Percentiles rank a stretch among this genome's conserved stretches.
Evolutionary conservation across 352 stramenopile species (phyloP).

Genomic region (Phytophthora parvispora): DNA sequence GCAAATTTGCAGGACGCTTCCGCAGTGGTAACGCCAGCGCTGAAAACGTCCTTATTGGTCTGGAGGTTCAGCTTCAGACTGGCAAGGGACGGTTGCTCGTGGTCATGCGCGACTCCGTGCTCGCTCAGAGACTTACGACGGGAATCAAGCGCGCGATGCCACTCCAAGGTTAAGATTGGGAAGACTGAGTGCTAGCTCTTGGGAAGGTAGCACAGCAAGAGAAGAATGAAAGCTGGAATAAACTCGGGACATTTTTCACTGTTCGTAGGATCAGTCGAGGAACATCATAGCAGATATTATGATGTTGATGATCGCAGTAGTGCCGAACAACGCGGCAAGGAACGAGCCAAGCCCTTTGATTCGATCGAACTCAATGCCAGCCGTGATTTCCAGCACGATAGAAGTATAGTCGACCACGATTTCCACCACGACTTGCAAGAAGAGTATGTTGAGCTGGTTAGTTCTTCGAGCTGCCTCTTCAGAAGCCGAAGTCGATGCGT

Average conservation of each 20-base stretch:
- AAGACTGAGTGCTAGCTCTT: background rate
- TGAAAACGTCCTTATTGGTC: slow-evolving; percentile 64
- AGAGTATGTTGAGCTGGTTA: slow-evolving; percentile 22
- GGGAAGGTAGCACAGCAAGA: background rate
- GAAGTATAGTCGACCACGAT: slow-evolving; percentile 35
- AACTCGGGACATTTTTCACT: background rate
- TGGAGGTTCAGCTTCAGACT: slow-evolving; percentile 73
- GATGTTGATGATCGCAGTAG: slow-evolving; percentile 43
- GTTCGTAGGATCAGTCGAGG: slow-evolving; percentile 16
- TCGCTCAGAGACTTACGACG: slow-evolving; percentile 62
- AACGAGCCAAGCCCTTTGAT: slow-evolving; percentile 34
- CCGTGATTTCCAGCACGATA: slow-evolving; percentile 39
- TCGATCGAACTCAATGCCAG: slow-evolving; percentile 35
- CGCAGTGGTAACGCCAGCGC: slow-evolving; percentile 46
- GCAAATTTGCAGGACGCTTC: slow-evolving; percentile 77
- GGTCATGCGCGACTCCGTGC: slow-evolving; percentile 57
- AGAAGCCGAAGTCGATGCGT: slow-evolving; percentile 4
- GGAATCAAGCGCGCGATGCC: slow-evolving; percentile 65
- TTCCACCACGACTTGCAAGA: slow-evolving; percentile 31
- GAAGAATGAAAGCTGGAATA: background rate
- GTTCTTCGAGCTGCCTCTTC: slow-evolving; percentile 3
- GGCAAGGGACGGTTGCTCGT: slow-evolving; percentile 76
- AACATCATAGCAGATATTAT: slow-evolving; percentile 47
- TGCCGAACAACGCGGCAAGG: slow-evolving; percentile 40
- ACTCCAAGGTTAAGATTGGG: slow-evolving; percentile 7